Evolutionary conservation across 2,329 filamentous ascomycete species (phyloP).

Genomic region (Camillea tinctor): DNA sequence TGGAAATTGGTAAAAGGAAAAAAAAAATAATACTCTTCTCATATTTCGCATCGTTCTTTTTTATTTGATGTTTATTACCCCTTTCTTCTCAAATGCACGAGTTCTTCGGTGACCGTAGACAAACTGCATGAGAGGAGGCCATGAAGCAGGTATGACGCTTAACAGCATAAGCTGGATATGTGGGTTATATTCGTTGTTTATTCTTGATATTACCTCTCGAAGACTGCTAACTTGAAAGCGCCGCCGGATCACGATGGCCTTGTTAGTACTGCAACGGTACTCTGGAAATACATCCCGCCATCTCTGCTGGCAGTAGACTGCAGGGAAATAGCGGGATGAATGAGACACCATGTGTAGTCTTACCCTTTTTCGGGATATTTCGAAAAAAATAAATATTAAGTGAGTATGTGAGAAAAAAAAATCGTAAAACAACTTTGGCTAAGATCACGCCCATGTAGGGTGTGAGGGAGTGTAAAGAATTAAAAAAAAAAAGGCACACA

Average conservation of each 20-base stretch:
- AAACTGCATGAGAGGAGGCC: neutral
- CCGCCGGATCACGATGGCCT: neutral
- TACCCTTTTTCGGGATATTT: neutral
- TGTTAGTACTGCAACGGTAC: neutral
- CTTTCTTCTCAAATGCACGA: neutral
- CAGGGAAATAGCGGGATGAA: neutral
- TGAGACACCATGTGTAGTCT: neutral
- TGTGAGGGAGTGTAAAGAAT: constrained; percentile 20
- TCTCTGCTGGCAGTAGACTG: neutral
- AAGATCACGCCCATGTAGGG: constrained; percentile 16
- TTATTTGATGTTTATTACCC: too few species aligned
- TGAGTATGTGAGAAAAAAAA: constrained; percentile 16
- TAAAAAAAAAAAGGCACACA: constrained; percentile 4
- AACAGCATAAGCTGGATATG: neutral
- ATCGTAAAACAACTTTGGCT: constrained; percentile 15
- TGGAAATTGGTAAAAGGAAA: neutral
- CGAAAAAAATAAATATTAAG: constrained; percentile 1
- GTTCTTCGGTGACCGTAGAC: neutral
- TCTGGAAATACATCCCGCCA: neutral
- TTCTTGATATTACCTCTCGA: neutral
- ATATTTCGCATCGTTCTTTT: neutral
- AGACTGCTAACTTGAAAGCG: neutral
- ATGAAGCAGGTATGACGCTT: neutral
- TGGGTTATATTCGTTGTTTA: neutral
- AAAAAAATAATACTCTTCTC: neutral